These are phyloP conservation scores for Melanogaster broomeanus DNA, from an alignment of 768 basidiomycete genomes.

Conservation along the genomic window DNA sequence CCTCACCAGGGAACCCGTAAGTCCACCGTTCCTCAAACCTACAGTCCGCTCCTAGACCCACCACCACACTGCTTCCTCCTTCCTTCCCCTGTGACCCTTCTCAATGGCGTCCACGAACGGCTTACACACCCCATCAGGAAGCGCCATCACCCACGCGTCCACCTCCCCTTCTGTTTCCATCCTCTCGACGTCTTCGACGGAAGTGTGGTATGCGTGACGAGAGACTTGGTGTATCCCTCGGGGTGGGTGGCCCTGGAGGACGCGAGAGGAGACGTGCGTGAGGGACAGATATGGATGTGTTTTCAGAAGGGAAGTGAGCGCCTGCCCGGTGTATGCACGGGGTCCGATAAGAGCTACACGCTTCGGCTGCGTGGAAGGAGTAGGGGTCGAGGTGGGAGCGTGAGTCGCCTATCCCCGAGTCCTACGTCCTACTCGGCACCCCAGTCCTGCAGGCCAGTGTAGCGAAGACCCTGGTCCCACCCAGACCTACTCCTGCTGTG, in stretches of 20 bases:
- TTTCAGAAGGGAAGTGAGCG: constrained; percentile 84
- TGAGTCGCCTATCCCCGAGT: constrained; percentile 82
- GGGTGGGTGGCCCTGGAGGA: constrained; percentile 83
- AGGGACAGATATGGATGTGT: constrained; percentile 87
- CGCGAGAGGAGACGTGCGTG: constrained; percentile 93
- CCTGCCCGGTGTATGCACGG: constrained; percentile 97
- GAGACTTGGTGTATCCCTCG: constrained; percentile 76
- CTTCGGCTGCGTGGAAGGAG: constrained; percentile 65
- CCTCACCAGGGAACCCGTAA: constrained; percentile 98
- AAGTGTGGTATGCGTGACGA: constrained; percentile 82
- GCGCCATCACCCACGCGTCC: constrained; percentile 98
- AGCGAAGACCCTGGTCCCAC: constrained; percentile 15
- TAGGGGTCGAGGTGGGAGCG: constrained; percentile 32
- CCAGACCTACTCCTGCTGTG: too few relatives aligned
- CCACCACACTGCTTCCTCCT: constrained; percentile 62
- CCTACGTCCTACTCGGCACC: constrained; percentile 47
- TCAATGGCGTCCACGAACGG: constrained; percentile 97
- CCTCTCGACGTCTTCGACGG: constrained; percentile 71
- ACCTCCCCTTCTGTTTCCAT: constrained; percentile 92
- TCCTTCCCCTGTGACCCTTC: constrained; percentile 59
- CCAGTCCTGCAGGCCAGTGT: constrained; percentile 28
- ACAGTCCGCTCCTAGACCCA: constrained; percentile 94
- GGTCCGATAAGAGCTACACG: constrained; percentile 94
- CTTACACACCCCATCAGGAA: constrained; percentile 96
- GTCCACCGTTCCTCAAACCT: constrained; percentile 95